Conservation (phyloP, 2,329 filamentous ascomycete species). For the Stagonosporopsis vannaccii region DNA sequence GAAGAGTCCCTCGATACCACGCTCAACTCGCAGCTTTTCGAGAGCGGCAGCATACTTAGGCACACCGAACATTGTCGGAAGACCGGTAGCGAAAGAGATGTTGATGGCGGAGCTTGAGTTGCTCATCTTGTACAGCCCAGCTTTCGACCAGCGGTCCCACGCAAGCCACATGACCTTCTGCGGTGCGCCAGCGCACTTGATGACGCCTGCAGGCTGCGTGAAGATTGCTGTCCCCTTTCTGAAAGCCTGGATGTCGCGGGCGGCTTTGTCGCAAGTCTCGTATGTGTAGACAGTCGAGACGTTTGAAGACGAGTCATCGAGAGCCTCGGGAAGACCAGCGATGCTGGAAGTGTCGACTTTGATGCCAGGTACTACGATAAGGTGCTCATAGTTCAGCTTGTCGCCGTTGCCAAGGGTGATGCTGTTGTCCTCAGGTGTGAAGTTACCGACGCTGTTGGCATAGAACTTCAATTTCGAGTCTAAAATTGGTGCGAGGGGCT, state of each 20-base stretch:
- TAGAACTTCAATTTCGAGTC: constrained; percentile 70
- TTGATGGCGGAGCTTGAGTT: constrained; percentile 41
- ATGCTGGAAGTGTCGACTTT: constrained; percentile 41
- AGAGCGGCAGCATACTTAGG: constrained; percentile 49
- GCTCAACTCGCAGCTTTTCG: constrained; percentile 45
- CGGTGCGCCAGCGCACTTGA: constrained; percentile 52
- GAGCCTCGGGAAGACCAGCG: constrained; percentile 46
- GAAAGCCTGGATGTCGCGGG: constrained; percentile 41
- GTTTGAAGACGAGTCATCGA: constrained; percentile 40
- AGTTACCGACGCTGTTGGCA: constrained; percentile 57
- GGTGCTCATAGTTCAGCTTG: constrained; percentile 67
- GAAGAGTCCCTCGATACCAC: constrained; percentile 50
- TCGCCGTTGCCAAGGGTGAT: constrained; percentile 64
- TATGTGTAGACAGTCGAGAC: constrained; percentile 51
- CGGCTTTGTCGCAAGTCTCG: constrained; percentile 49
- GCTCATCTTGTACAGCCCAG: constrained; percentile 43
- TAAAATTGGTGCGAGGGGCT: constrained; percentile 60
- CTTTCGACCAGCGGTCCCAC: constrained; percentile 48
- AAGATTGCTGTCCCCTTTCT: constrained; percentile 48
- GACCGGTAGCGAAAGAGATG: constrained; percentile 49
- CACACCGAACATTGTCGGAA: constrained; percentile 52
- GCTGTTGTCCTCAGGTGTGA: constrained; percentile 64
- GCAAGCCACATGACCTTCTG: constrained; percentile 55
- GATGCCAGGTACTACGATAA: constrained; percentile 65
- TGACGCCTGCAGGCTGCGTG: constrained; percentile 49